Evolutionary conservation across 148 eudicot species (phyloP).

Genomic region (Vaccinium vitisidaea): DNA sequence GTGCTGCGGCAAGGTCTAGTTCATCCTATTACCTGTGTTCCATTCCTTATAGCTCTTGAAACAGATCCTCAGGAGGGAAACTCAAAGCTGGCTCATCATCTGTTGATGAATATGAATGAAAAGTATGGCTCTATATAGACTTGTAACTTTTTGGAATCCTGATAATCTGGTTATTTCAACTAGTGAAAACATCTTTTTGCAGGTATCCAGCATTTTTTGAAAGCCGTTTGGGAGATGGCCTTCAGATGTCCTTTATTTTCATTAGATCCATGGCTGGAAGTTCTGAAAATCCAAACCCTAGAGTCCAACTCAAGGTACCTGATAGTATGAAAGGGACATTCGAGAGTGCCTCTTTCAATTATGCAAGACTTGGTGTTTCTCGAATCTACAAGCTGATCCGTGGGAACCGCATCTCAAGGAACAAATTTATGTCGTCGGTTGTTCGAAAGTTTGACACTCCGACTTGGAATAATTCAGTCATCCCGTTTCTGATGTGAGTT

Average conservation of each 20-base stretch:
- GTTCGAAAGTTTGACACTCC: constrained; percentile 90
- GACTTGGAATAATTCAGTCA: constrained; percentile 51
- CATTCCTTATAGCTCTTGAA: constrained; percentile 90
- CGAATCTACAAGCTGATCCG: constrained; percentile 97
- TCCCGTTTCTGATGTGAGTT: constrained; percentile 79
- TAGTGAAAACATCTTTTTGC: constrained; percentile 29
- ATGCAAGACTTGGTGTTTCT: constrained; percentile 84
- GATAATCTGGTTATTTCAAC: constrained; percentile 25
- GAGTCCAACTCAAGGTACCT: constrained; percentile 39
- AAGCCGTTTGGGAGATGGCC: constrained; percentile 98
- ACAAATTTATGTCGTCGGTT: constrained; percentile 91
- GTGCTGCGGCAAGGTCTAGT: constrained; percentile 98
- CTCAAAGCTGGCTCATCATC: constrained; percentile 91
- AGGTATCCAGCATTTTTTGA: constrained; percentile 94
- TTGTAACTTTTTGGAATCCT: neutral
- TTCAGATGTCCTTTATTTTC: constrained; percentile 85
- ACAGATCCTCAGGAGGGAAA: constrained; percentile 87
- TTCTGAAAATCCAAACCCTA: constrained; percentile 31
- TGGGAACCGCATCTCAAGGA: constrained; percentile 79
- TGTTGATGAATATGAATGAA: constrained; percentile 92
- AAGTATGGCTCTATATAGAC: constrained; percentile 50
- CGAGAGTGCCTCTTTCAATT: constrained; percentile 50
- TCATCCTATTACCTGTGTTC: constrained; percentile 99
- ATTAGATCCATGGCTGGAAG: constrained; percentile 57
- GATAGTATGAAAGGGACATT: constrained; percentile 55